Base-by-base conservation (phyloP, 257 asterid species). In the Knoxia roxburghii region DNA sequence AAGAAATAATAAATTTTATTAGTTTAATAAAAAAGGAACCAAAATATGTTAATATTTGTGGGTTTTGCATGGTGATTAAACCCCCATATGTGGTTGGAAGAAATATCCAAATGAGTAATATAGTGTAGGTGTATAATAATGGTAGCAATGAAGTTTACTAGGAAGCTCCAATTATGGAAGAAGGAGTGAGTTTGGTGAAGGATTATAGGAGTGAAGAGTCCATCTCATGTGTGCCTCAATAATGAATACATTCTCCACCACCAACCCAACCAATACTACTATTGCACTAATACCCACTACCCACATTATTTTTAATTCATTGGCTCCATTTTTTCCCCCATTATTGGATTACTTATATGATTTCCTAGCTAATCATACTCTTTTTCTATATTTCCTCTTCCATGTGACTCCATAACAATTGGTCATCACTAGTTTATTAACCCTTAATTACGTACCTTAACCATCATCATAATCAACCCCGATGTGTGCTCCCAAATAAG, bases 181-280 rank as follows among this genome's bases (percentile, higher is more conserved):
- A 80, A 51, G 70, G 27, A 52, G 83, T 63, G 77, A 59, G 87
- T 29, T 77, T 79, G 86, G 85, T 82, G 79, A 48, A 9, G 69
- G 72, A 74, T 76, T 70, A 37, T 70, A 77, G 66, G 66, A 74
- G 70, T 70, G 72, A 65, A 55, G 78, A 73, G 68, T 64, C 60
- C 78, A 61, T 67, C 61, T 33, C 85, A 81, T 84, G 81, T 84
- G 90, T 82, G 90, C 80, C 62, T 52, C 84, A 82, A 79, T 82
- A 77, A 84, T 86, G 73, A 62, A 75, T 64, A 61, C 79, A 73
- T 41, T 57, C 73, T 75, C 85, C 75, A 80, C 80, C 63, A 74
- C 81, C 81, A 67, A 15, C 77, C 40, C 64, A 49, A 12, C 32
- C 41, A 37, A 37, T 37, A 37, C 9, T 37, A 40, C 13, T 40